These are phyloP conservation scores for Candida sonorensis DNA, from an alignment of 805 yeast genomes.

Conservation along the genomic window DNA sequence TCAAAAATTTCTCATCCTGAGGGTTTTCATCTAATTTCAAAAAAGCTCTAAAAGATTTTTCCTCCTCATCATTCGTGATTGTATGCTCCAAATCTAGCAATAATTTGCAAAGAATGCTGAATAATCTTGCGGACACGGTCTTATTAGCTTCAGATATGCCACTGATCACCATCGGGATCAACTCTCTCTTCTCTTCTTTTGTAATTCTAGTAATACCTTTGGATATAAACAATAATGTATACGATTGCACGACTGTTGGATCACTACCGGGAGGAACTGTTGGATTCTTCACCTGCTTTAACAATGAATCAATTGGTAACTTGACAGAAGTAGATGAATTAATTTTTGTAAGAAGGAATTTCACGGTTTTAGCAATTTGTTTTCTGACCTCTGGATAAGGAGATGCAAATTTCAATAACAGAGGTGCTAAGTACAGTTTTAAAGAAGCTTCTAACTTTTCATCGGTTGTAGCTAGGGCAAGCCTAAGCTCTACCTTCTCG, in stretches of 20 bases:
- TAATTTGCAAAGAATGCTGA: slow-evolving; percentile 52
- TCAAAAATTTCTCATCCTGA: slow-evolving; percentile 39
- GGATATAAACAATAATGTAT: slow-evolving; percentile 59
- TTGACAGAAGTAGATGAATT: slow-evolving; percentile 46
- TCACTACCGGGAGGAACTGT: slow-evolving; percentile 35
- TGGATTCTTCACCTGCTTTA: slow-evolving; percentile 58
- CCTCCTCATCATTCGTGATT: slow-evolving; percentile 38
- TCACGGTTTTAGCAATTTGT: slow-evolving; percentile 55
- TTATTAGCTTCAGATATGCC: slow-evolving; percentile 35
- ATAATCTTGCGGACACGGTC: slow-evolving; percentile 44
- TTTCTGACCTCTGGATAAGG: slow-evolving; percentile 57
- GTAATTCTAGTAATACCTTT: slow-evolving; percentile 57
- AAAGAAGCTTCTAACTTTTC: slow-evolving; percentile 56
- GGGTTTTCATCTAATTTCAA: slow-evolving; percentile 29
- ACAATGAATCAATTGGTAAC: slow-evolving; percentile 57
- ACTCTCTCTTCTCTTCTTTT: slow-evolving; percentile 26
- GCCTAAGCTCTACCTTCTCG: slow-evolving; percentile 72
- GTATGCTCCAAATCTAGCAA: slow-evolving; percentile 44
- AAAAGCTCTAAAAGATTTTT: slow-evolving; percentile 26
- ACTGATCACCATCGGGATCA: slow-evolving; percentile 42
- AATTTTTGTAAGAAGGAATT: slow-evolving; percentile 61
- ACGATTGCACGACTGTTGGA: slow-evolving; percentile 47
- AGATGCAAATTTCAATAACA: slow-evolving; percentile 73
- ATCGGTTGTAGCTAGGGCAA: slow-evolving; percentile 70
- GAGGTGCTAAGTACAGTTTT: slow-evolving; percentile 62